Percentiles rank a stretch among this genome's conserved stretches.
Evolutionary conservation across 108 stramenopile genomes (phyloP).

Genomic region (Ochromonas danica): DNA sequence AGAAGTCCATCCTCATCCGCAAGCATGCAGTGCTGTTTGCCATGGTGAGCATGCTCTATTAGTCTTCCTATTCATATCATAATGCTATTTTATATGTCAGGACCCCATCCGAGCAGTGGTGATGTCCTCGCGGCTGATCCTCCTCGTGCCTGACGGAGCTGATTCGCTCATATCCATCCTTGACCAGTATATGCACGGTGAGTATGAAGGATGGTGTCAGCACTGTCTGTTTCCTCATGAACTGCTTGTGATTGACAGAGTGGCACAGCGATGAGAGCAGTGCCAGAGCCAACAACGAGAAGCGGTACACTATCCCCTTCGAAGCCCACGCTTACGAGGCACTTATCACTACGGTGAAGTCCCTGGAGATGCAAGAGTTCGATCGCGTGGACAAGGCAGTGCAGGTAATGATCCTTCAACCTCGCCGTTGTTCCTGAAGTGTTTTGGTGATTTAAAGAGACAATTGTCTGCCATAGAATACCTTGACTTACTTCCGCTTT

Average conservation of each 20-base stretch:
- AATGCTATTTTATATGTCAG: background rate
- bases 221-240: background rate
- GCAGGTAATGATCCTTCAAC: background rate
- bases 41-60: background rate
- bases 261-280: background rate
- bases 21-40: constrained; percentile 10
- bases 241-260: background rate
- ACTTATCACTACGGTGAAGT: background rate
- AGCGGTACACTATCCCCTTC: background rate
- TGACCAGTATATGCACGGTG: background rate
- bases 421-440: background rate
- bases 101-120: constrained; percentile 9
- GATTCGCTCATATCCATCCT: background rate
- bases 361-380: background rate
- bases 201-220: background rate
- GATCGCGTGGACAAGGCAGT: background rate
- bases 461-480: background rate
- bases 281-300: background rate
- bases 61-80: background rate
- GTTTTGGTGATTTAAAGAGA: background rate
- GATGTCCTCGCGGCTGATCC: background rate
- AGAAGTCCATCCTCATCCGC: background rate
- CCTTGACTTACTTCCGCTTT: background rate
- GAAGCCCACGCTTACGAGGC: constrained; percentile 11
- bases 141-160: background rate